Conservation (phyloP, 1,284 basidiomycete species). For the Takashimella koratensis region DNA sequence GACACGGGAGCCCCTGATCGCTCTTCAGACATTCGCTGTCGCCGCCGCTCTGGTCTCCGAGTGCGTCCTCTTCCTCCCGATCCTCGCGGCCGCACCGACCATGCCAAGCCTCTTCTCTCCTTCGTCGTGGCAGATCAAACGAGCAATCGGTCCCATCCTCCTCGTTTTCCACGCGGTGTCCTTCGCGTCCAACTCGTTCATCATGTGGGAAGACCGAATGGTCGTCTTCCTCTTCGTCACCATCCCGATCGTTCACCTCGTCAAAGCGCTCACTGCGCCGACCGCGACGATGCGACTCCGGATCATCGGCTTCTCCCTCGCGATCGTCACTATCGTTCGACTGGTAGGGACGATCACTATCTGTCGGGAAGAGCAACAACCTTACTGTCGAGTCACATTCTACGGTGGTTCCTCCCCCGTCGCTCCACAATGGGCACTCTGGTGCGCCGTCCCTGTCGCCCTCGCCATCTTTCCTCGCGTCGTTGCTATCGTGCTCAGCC, state of each 20-base stretch:
- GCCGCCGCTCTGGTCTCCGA: slow-evolving; percentile 34
- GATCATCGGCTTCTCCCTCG: slow-evolving; percentile 64
- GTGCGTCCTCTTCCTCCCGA: slow-evolving; percentile 32
- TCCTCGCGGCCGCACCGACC: slow-evolving; percentile 21
- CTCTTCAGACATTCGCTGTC: slow-evolving; percentile 48
- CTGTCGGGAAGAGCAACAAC: slow-evolving; percentile 92
- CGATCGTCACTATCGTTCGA: slow-evolving; percentile 68
- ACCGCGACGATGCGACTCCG: slow-evolving; percentile 66
- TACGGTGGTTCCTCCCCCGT: slow-evolving; percentile 64
- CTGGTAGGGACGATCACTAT: slow-evolving; percentile 72
- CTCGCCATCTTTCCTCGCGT: slow-evolving; percentile 57
- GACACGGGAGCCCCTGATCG: slow-evolving; percentile 50
- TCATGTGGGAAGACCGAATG: slow-evolving; percentile 89
- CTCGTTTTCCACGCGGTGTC: slow-evolving; percentile 65
- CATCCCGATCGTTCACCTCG: slow-evolving; percentile 56
- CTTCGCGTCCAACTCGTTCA: slow-evolving; percentile 89
- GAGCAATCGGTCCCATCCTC: slow-evolving; percentile 52
- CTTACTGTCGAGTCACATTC: slow-evolving; percentile 80
- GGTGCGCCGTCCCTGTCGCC: slow-evolving; percentile 58
- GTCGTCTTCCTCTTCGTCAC: slow-evolving; percentile 70
- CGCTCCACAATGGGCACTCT: slow-evolving; percentile 59
- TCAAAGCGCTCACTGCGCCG: slow-evolving; percentile 61
- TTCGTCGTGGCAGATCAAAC: slow-evolving; percentile 21
- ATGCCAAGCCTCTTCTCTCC: slow-evolving; percentile 5
- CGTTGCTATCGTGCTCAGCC: slow-evolving; percentile 59